These are phyloP conservation scores for Botrytis fragariae DNA, from an alignment of 2,329 filamentous ascomycete species.

Conservation along the genomic window DNA sequence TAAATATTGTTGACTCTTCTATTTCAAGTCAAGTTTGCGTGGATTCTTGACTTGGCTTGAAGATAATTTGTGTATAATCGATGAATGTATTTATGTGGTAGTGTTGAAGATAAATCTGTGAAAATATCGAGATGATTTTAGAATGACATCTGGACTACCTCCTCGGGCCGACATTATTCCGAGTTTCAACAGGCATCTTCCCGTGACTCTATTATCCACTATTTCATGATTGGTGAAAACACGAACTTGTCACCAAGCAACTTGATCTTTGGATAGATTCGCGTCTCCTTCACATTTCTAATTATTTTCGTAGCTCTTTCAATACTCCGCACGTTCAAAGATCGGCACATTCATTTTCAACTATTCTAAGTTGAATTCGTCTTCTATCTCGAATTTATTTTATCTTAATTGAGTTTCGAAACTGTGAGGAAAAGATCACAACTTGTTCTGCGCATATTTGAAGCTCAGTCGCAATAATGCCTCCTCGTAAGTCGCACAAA, in stretches of 20 bases:
- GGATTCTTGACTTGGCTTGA: not conserved
- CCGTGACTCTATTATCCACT: not conserved
- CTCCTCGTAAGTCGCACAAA: conserved; percentile 35
- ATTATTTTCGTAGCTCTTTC: not conserved
- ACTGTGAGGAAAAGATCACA: not conserved
- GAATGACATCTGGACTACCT: not conserved
- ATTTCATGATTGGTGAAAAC: not conserved
- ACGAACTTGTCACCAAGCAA: conserved; percentile 3
- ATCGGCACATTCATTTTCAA: not conserved
- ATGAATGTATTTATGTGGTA: too few relatives aligned
- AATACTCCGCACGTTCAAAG: not conserved
- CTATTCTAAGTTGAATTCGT: not conserved
- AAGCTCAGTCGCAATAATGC: conserved; percentile 28
- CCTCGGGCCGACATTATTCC: not conserved
- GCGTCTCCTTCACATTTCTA: not conserved
- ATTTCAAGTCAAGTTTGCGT: not conserved
- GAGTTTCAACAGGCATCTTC: not conserved
- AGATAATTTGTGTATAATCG: not conserved
- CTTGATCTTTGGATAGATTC: not conserved
- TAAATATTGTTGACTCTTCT: not conserved
- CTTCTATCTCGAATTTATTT: not conserved
- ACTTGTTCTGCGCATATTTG: not conserved
- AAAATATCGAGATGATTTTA: not conserved
- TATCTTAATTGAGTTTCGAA: not conserved
- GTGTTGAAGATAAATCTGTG: not conserved